phyloP scores from a whole-genome alignment of 2,329 filamentous ascomycete genomes.

The Lecanicillium sp. region DNA sequence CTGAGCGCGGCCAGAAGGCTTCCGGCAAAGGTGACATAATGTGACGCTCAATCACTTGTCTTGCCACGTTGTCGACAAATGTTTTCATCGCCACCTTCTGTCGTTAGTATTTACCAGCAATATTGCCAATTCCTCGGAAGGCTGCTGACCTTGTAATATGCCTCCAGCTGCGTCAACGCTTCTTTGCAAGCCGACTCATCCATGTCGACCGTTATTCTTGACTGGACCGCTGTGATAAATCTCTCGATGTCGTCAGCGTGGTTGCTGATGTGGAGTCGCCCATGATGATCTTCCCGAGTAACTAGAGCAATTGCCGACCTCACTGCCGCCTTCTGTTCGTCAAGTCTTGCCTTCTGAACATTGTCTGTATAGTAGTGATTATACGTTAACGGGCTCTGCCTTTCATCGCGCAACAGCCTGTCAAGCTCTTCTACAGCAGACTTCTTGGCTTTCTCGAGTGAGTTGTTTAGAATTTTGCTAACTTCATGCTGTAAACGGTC shows the following conservation, averaged over 20 bases:
- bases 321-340: conserved; percentile 11
- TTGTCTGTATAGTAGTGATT: conserved; percentile 17
- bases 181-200: conserved; percentile 18
- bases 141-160: conserved; percentile 22
- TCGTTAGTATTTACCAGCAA: no score
- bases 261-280: conserved; percentile 12
- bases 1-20: conserved; percentile 12
- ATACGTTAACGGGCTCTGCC: conserved; percentile 17
- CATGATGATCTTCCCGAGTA: conserved; percentile 4
- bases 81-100: conserved; percentile 18
- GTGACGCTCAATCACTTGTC: conserved; percentile 21
- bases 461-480: no score
- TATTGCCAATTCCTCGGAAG: background rate
- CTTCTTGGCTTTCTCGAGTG: conserved; percentile 4
- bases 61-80: conserved; percentile 21
- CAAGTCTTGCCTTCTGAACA: conserved; percentile 14
- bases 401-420: conserved; percentile 15
- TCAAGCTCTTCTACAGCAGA: conserved; percentile 13
- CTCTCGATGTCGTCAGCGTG: conserved; percentile 6
- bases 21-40: conserved; percentile 16
- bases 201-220: conserved; percentile 16
- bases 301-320: conserved; percentile 5
- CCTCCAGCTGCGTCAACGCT: conserved; percentile 16
- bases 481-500: no score
- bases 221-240: conserved; percentile 11